phyloP scores from a whole-genome alignment of 306 rosid genomes.

The Calophaca sinica region DNA sequence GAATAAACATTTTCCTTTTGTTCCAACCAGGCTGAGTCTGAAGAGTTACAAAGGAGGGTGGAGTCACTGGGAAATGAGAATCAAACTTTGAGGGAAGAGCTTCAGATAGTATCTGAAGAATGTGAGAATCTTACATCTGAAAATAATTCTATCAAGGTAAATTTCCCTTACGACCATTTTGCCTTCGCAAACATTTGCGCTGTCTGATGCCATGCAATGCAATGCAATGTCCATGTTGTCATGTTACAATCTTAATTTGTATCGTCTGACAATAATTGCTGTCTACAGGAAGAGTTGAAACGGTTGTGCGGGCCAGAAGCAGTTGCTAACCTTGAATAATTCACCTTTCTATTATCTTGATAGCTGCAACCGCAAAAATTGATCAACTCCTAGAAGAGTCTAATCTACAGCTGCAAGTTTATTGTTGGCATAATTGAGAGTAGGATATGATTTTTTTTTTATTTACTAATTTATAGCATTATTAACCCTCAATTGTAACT shows the following conservation, averaged over 20 bases:
- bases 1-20: background rate
- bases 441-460: conserved; percentile 47
- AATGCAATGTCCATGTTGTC: background rate
- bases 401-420: conserved; percentile 42
- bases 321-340: conserved; percentile 61
- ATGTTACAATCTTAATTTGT: background rate
- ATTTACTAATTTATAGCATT: conserved; percentile 50
- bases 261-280: background rate
- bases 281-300: conserved; percentile 77
- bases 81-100: conserved; percentile 68
- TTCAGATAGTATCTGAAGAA: conserved; percentile 78
- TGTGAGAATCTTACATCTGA: conserved; percentile 76
- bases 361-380: conserved; percentile 45
- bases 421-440: conserved; percentile 47
- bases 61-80: conserved; percentile 75
- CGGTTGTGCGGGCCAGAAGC: conserved; percentile 79
- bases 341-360: conserved; percentile 34
- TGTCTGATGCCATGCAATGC: background rate
- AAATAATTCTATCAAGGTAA: conserved; percentile 77
- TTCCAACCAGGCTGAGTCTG: conserved; percentile 80
- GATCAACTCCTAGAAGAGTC: conserved; percentile 25
- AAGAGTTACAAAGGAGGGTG: conserved; percentile 80
- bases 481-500: conserved; percentile 50
- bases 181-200: background rate
- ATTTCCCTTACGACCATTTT: background rate